Percentiles rank a stretch among this genome's conserved stretches.
Conservation (phyloP, 768 basidiomycete species). For the Leccinum aurantiacum region DNA sequence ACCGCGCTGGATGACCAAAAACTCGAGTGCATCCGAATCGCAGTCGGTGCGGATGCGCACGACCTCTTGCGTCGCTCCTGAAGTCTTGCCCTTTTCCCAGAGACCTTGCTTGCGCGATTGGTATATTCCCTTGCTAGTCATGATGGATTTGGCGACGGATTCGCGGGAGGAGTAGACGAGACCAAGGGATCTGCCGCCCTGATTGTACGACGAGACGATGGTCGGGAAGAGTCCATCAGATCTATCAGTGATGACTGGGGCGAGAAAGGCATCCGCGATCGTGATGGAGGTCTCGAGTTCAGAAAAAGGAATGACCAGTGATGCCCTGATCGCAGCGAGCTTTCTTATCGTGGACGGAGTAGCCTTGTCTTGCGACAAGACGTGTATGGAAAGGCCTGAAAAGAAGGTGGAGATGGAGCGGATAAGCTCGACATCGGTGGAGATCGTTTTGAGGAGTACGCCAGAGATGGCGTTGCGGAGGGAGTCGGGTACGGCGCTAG, state of each 20-base stretch:
- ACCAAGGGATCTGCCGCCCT: slow-evolving; percentile 77
- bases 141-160: slow-evolving; percentile 83
- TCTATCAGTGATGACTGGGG: slow-evolving; percentile 80
- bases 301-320: slow-evolving; percentile 68
- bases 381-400: slow-evolving; percentile 57
- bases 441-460: slow-evolving; percentile 73
- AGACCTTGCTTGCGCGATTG: slow-evolving; percentile 95
- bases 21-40: slow-evolving; percentile 90
- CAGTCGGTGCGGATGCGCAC: slow-evolving; percentile 84
- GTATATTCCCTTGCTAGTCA: slow-evolving; percentile 89
- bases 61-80: slow-evolving; percentile 89
- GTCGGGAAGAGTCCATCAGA: slow-evolving; percentile 93
- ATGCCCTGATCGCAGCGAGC: slow-evolving; percentile 56
- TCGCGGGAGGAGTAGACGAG: slow-evolving; percentile 92
- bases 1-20: slow-evolving; percentile 86
- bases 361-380: slow-evolving; percentile 55
- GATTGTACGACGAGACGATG: slow-evolving; percentile 68
- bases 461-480: slow-evolving; percentile 74
- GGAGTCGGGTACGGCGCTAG: slow-evolving; percentile 73
- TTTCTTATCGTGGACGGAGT: slow-evolving; percentile 61
- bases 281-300: slow-evolving; percentile 66
- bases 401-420: slow-evolving; percentile 78
- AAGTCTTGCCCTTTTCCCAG: slow-evolving; percentile 97
- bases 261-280: slow-evolving; percentile 82
- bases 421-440: slow-evolving; percentile 73